phyloP scores from a whole-genome alignment of 108 stramenopile species.

The Discostella stelligeroides region DNA sequence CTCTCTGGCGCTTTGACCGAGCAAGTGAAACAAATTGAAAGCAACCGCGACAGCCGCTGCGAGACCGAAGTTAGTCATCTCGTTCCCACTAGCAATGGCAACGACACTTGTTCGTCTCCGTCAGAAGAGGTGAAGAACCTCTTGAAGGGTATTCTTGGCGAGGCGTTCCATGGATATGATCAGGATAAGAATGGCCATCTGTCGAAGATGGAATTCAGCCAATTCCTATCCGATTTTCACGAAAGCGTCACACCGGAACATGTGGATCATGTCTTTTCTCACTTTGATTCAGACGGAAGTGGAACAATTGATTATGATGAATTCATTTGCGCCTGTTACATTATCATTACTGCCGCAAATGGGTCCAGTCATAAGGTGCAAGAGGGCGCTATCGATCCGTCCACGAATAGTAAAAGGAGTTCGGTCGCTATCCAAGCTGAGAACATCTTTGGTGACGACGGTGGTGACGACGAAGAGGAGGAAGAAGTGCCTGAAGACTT shows the following conservation, averaged over 20 bases:
- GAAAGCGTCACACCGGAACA: slow-evolving; percentile 62
- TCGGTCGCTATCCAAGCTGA: slow-evolving; percentile 1
- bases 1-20: slow-evolving; percentile 67
- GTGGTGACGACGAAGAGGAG: slow-evolving; percentile 49
- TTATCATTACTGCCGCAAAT: slow-evolving; percentile 54
- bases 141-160: slow-evolving; percentile 71
- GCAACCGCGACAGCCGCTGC: neutral
- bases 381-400: neutral
- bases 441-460: slow-evolving; percentile 18
- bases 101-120: slow-evolving; percentile 11
- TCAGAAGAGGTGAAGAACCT: slow-evolving; percentile 52
- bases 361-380: neutral
- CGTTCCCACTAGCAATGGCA: neutral
- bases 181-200: slow-evolving; percentile 64
- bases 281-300: slow-evolving; percentile 73
- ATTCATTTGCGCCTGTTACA: slow-evolving; percentile 86
- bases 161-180: slow-evolving; percentile 90
- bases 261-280: slow-evolving; percentile 55
- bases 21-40: slow-evolving; percentile 44
- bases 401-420: neutral
- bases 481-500: slow-evolving; percentile 83
- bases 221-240: slow-evolving; percentile 84
- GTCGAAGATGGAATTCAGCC: slow-evolving; percentile 71
- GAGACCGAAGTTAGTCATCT: slow-evolving; percentile 5
- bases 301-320: slow-evolving; percentile 85